Percentiles rank a stretch among this genome's conserved stretches.
phyloP scores from a whole-genome alignment of 78 protist genomes.

The Chrysochromulina parva region DNA sequence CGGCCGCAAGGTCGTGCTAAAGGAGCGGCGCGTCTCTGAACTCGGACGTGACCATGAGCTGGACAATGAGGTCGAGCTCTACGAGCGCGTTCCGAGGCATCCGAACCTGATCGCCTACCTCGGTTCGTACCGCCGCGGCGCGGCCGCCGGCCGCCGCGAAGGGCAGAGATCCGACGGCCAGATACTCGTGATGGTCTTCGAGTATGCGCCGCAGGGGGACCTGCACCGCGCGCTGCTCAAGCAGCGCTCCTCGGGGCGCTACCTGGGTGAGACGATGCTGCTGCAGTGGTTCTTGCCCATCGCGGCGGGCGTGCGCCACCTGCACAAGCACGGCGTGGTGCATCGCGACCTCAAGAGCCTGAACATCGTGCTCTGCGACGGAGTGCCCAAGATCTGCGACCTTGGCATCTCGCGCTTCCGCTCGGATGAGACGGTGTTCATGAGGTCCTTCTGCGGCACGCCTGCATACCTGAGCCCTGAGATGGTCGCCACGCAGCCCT shows the following conservation, averaged over 20 bases:
- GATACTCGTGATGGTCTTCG: slow-evolving; percentile 30
- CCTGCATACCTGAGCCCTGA: slow-evolving; percentile 19
- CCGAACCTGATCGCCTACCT: slow-evolving; percentile 27
- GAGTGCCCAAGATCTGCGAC: background rate
- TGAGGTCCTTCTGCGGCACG: background rate
- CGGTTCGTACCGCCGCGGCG: slow-evolving; percentile 19
- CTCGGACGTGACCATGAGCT: background rate
- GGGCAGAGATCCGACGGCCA: background rate
- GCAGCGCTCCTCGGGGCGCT: background rate
- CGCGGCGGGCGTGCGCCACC: slow-evolving; percentile 39
- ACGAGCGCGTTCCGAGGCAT: background rate
- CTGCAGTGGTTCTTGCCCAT: background rate
- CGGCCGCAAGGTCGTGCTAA: background rate
- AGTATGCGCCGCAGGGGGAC: slow-evolving; percentile 21
- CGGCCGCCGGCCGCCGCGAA: background rate
- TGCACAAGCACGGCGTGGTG: slow-evolving; percentile 72
- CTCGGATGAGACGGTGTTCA: background rate
- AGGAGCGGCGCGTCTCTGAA: background rate
- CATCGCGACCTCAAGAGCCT: slow-evolving; percentile 81
- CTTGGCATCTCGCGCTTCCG: background rate
- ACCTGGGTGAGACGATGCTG: background rate
- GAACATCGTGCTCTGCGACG: background rate
- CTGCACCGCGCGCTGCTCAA: background rate
- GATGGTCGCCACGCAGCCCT: background rate
- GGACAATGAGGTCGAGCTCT: background rate